Evolutionary conservation across 1,139 yeast genomes (phyloP).

Genomic region (Sugiyamaella pinicola): DNA sequence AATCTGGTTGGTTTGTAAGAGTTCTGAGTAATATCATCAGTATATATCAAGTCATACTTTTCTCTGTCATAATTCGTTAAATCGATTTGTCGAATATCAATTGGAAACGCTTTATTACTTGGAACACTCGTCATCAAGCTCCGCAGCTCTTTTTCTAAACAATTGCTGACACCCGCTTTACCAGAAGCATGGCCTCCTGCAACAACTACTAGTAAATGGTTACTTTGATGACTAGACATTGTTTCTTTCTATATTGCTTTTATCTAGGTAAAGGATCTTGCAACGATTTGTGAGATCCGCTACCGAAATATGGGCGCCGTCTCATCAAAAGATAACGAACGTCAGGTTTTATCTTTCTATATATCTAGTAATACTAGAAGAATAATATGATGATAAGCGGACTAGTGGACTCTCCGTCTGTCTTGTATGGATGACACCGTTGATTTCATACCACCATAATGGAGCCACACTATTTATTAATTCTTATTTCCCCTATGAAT

Average conservation of each 20-base stretch:
- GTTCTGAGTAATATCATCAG: conserved; percentile 1
- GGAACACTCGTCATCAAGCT: conserved; percentile 19
- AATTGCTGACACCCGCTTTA: conserved; percentile 44
- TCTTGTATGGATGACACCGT: background rate
- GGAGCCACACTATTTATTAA: too few species aligned
- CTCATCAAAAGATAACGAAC: background rate
- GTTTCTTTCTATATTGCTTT: background rate
- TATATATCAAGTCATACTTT: background rate
- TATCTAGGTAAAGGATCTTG: background rate
- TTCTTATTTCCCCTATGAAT: too few species aligned
- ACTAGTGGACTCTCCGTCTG: background rate
- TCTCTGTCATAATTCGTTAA: conserved; percentile 14
- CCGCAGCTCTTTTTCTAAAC: conserved; percentile 29
- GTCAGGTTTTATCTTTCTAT: background rate
- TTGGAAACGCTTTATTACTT: conserved; percentile 20
- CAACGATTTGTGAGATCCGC: too few species aligned
- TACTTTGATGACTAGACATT: background rate
- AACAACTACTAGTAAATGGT: conserved; percentile 52
- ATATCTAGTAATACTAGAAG: background rate
- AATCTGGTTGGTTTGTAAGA: conserved; percentile 40
- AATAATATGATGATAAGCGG: conserved; percentile 1
- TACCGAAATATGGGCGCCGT: background rate
- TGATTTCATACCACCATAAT: background rate
- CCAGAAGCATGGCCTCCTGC: conserved; percentile 83
- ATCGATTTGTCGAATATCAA: conserved; percentile 14